Base-by-base conservation (phyloP, 208 protist genomes). In the Wallacemonas sp. region DNA sequence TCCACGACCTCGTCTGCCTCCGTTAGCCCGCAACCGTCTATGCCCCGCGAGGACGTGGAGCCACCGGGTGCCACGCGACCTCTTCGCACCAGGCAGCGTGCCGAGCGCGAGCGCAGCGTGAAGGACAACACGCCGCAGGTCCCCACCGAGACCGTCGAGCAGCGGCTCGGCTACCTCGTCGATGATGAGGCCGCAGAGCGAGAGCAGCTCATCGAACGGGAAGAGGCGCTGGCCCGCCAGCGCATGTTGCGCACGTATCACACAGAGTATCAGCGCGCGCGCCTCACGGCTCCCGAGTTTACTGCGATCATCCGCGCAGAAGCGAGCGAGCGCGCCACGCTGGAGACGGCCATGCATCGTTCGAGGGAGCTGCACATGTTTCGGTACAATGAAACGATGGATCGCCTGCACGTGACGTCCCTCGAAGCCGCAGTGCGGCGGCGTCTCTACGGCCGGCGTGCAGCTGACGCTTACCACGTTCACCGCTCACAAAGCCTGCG, bases 141-240 rank as follows among this genome's bases (percentile, higher is more conserved):
- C 5, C 30, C 57, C 29, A 10, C 27, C 3, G 48, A 68, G n/a
- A 44, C 21, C 1, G 13, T 9, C 34, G 63, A 58, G 33, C 63
- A 73, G 33, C 45, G 52, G 37, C 39, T 73, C 13, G 17, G 22
- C 34, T 66, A 74, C 44, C 22, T 85, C 3, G 15, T 66, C 42
- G 42, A 71, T 13, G 75, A 83, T 41, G 85, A 92, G 52, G 44
- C 34, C 19, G 78, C 66, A 19, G 85, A 85, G 57, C 67, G 82
- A 15, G 68, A 82, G 63, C 85, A 92, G 71, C 59, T 89, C 19
- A 78, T 92, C 42, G 74, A 79, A 41, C 59, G 69, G 15, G 79
- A 87, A 53, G 82, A 92, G 66, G 21, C 69, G 53, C 66, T 87
- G 5, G 80, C 74, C 29, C 66, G 86, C 21, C 62, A 77, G 37